These are phyloP conservation scores for Apiosordaria backusii DNA, from an alignment of 495 filamentous ascomycete genomes.

Conservation along the genomic window DNA sequence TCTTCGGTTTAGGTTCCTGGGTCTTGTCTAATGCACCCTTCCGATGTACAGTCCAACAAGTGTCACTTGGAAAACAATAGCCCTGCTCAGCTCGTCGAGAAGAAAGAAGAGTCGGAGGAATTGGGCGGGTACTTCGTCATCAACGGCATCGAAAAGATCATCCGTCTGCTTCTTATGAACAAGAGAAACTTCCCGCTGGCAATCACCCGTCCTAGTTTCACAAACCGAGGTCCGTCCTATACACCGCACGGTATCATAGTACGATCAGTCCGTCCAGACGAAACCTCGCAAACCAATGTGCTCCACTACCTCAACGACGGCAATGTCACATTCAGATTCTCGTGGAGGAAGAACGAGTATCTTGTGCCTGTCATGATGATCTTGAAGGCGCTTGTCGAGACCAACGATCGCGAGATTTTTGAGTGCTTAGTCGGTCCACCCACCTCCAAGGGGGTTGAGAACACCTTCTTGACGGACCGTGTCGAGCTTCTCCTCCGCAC, in stretches of 20 bases:
- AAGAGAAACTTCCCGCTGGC: constrained; percentile 92
- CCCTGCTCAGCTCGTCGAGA: constrained; percentile 72
- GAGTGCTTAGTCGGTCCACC: constrained; percentile 76
- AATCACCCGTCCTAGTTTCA: constrained; percentile 83
- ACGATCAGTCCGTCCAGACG: constrained; percentile 86
- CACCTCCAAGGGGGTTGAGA: constrained; percentile 69
- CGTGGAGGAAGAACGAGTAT: constrained; percentile 96
- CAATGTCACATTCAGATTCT: constrained; percentile 94
- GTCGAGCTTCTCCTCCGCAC: constrained; percentile 88
- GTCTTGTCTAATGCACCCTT: constrained; percentile 17
- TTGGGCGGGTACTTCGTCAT: constrained; percentile 92
- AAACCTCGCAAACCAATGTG: constrained; percentile 96
- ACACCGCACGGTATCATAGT: constrained; percentile 87
- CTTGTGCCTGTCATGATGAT: constrained; percentile 94
- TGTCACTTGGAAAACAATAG: constrained; percentile 85
- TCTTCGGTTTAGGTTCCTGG: background rate
- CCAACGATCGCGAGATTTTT: constrained; percentile 93
- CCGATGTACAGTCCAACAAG: constrained; percentile 61
- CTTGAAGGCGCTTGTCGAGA: constrained; percentile 89
- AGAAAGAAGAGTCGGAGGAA: constrained; percentile 92
- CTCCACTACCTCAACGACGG: constrained; percentile 93
- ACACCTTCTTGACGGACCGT: constrained; percentile 91
- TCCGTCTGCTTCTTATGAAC: constrained; percentile 85
- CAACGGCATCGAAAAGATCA: constrained; percentile 94
- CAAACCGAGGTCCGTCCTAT: constrained; percentile 77